Evolutionary conservation across 306 rosid genomes (phyloP), one percentile per base, ranked within the genome.

Genomic region (Begonia loranthoides): DNA sequence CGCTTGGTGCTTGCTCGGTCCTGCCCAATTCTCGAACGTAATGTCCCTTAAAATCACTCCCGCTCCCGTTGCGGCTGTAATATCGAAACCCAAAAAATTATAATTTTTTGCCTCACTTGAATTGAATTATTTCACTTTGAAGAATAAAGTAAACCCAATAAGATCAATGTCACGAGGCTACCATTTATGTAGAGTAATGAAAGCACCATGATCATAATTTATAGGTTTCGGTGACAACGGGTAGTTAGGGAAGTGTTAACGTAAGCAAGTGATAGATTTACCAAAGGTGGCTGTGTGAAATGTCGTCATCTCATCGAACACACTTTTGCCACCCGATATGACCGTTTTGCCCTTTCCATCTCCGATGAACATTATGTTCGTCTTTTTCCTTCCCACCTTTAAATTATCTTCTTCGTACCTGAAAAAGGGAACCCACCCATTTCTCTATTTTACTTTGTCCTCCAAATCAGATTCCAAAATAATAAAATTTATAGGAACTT

Each of bases 231-330:
- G n/a, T n/a, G n/a, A n/a, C n/a, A n/a, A n/a, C n/a, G n/a, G n/a
- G n/a, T n/a, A n/a, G n/a, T n/a, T n/a, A 22, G 28, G 28, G 4
- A 22, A 22, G 28, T 2, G 28, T 22, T 22, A 22, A 22, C 9
- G 36, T 28, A 28, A 28, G 36, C 8, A 28, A 28, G 22, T 7
- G 36, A 28, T 28, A 28, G 36, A 17, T n/a, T 74, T 79, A 92
- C 99, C 99, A 9, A 92, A 92, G 11, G 87, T 58, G 5, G 99
- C 99, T 0, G 81, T 92, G 87, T 83, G 99, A 65, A 92, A 92
- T 36, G 99, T 92, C 15, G 99, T 92, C 36, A 70, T 5, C 5
- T 45, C 56, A 1, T 74, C 43, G 11, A 0, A 0, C 10, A 73
- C 58, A 57, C 65, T 92, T 55, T 24, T 86, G 1, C 76, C 70